These are phyloP conservation scores for Solanum ossicruentum DNA, from an alignment of 257 asterid species.

Conservation along the genomic window DNA sequence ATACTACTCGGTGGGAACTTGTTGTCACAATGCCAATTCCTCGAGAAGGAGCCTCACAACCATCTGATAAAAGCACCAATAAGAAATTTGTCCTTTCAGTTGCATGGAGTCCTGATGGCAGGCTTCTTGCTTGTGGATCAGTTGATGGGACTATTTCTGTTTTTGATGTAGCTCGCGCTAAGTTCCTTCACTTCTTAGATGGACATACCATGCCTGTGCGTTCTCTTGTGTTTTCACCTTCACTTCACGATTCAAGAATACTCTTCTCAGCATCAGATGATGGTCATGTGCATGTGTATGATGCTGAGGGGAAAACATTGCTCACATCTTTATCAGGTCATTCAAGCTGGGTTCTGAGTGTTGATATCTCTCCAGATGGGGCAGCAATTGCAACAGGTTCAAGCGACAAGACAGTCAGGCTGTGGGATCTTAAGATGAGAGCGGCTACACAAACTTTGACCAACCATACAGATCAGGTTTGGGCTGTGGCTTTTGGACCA, in stretches of 20 bases:
- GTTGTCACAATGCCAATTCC: conserved; percentile 66
- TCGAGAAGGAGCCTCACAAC: conserved; percentile 63
- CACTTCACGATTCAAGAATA: conserved; percentile 65
- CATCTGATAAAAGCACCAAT: conserved; percentile 56
- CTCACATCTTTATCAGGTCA: conserved; percentile 76
- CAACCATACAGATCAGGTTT: conserved; percentile 78
- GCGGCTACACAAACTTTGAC: conserved; percentile 76
- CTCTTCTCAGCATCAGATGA: conserved; percentile 94
- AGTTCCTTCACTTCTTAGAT: conserved; percentile 84
- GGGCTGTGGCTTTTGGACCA: conserved; percentile 92
- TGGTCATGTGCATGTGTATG: conserved; percentile 75
- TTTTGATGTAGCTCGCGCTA: conserved; percentile 62
- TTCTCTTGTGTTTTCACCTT: conserved; percentile 74
- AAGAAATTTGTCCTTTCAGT: conserved; percentile 88
- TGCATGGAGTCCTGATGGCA: conserved; percentile 91
- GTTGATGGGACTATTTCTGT: conserved; percentile 95
- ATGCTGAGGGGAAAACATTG: conserved; percentile 68
- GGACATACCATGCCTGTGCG: conserved; percentile 95
- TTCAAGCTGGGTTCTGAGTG: conserved; percentile 84
- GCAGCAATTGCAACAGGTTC: conserved; percentile 85
- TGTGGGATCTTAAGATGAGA: conserved; percentile 96
- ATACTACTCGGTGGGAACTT: conserved; percentile 72
- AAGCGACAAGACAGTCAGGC: conserved; percentile 68
- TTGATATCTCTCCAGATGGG: conserved; percentile 89
- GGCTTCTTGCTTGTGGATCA: conserved; percentile 72